Evolutionary conservation across 2,329 filamentous ascomycete species (phyloP).

Genomic region (Fusarium sp.): DNA sequence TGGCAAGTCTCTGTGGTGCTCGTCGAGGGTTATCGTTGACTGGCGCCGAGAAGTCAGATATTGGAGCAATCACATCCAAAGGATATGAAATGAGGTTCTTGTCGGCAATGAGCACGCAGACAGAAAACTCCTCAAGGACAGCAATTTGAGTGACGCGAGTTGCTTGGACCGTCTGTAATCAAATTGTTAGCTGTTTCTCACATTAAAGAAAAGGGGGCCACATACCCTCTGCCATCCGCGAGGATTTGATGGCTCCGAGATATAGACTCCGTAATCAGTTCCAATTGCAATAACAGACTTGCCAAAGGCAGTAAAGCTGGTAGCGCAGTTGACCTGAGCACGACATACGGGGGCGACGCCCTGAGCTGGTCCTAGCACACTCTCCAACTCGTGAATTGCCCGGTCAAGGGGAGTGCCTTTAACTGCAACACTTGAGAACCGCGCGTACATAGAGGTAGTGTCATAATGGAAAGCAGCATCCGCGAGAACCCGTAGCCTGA

Average conservation of each 20-base stretch:
- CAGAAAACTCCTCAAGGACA: conserved; percentile 93
- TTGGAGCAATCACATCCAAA: conserved; percentile 81
- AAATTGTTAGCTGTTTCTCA: conserved; percentile 32
- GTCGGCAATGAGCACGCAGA: conserved; percentile 92
- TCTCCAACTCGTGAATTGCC: conserved; percentile 89
- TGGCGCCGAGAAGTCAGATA: conserved; percentile 70
- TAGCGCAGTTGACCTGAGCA: conserved; percentile 91
- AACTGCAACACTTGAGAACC: conserved; percentile 77
- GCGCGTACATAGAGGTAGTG: conserved; percentile 66
- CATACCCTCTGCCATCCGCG: conserved; percentile 90
- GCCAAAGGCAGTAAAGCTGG: conserved; percentile 85
- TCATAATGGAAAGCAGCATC: conserved; percentile 93
- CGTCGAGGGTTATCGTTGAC: conserved; percentile 79
- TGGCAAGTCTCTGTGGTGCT: conserved; percentile 91
- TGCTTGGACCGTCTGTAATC: conserved; percentile 76
- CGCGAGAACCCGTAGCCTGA: conserved; percentile 89
- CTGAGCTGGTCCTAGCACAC: conserved; percentile 75
- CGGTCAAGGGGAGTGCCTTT: conserved; percentile 91
- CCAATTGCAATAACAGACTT: conserved; percentile 93
- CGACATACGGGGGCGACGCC: conserved; percentile 83
- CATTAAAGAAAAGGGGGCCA: conserved; percentile 23
- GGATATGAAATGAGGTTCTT: conserved; percentile 93
- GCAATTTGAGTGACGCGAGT: conserved; percentile 89
- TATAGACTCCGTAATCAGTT: conserved; percentile 93
- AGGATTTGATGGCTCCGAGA: conserved; percentile 88